Conservation (phyloP, 2,329 filamentous ascomycete genomes). For the Lasiodiplodia sp. region DNA sequence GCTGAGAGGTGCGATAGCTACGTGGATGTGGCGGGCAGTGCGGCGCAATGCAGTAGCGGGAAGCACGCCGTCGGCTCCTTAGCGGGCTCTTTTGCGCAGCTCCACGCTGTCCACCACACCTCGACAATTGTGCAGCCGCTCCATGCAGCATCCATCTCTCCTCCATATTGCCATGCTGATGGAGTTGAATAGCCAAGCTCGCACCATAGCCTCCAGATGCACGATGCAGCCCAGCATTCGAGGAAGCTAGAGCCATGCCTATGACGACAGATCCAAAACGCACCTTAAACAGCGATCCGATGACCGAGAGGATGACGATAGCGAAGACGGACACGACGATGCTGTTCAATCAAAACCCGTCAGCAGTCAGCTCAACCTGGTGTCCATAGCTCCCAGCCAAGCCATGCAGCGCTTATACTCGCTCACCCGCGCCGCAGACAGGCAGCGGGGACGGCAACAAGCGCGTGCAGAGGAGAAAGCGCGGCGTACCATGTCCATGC, state of each 20-base stretch:
- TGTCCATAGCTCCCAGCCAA: conserved; percentile 7
- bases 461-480: conserved; percentile 40
- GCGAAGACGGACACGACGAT: conserved; percentile 71
- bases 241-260: neutral
- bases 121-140: neutral
- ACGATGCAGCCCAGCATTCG: neutral
- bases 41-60: neutral
- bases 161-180: neutral
- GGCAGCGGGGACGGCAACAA: neutral
- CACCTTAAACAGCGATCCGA: conserved; percentile 77
- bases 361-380: conserved; percentile 8
- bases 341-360: conserved; percentile 56
- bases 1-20: neutral
- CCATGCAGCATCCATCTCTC: neutral
- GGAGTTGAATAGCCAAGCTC: neutral
- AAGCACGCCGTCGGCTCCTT: neutral
- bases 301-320: conserved; percentile 69
- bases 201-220: neutral
- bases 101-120: neutral
- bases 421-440: neutral
- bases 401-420: neutral
- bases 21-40: neutral
- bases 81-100: neutral
- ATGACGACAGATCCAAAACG: conserved; percentile 35
- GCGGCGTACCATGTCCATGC: conserved; percentile 89